Conservation (phyloP, 2,329 filamentous ascomycete species). For the Arthrobotrys entomopaga region DNA sequence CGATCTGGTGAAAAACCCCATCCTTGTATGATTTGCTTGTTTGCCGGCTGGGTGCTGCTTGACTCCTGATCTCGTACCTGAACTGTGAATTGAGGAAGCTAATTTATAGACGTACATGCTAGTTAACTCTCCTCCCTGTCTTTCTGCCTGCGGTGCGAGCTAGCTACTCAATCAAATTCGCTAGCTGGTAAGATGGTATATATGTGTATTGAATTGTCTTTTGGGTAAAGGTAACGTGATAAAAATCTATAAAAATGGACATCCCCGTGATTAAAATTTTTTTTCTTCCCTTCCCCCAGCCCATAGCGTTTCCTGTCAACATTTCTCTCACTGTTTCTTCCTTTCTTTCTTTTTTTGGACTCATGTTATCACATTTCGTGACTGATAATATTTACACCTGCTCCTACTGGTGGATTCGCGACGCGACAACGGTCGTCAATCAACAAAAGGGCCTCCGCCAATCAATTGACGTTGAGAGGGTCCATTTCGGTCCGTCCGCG, state of each 20-base stretch:
- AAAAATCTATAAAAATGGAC: too few species aligned
- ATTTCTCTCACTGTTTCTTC: too few species aligned
- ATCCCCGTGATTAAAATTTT: too few species aligned
- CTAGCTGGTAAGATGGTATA: background rate
- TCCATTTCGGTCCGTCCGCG: too few species aligned
- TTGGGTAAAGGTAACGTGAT: too few species aligned
- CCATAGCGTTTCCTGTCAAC: too few species aligned
- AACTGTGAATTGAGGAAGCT: constrained; percentile 36
- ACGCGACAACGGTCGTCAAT: constrained; percentile 9
- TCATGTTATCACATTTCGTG: background rate
- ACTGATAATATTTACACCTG: background rate
- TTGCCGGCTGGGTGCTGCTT: constrained; percentile 6
- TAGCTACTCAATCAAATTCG: too few species aligned
- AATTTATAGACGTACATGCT: constrained; percentile 26
- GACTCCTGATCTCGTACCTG: constrained; percentile 30
- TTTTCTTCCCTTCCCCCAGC: too few species aligned
- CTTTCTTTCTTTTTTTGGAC: background rate
- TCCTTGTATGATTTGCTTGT: constrained; percentile 30
- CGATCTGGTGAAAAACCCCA: constrained; percentile 35
- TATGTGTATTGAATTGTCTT: background rate
- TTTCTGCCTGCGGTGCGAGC: background rate
- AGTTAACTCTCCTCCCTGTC: background rate
- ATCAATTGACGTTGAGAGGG: too few species aligned
- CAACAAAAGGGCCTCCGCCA: constrained; percentile 3
- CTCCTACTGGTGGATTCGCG: constrained; percentile 1